Evolutionary conservation across 1,139 yeast genomes (phyloP), one percentile per base, ranked within the genome.

Genomic region (Schizosaccharomyces versatilis): DNA sequence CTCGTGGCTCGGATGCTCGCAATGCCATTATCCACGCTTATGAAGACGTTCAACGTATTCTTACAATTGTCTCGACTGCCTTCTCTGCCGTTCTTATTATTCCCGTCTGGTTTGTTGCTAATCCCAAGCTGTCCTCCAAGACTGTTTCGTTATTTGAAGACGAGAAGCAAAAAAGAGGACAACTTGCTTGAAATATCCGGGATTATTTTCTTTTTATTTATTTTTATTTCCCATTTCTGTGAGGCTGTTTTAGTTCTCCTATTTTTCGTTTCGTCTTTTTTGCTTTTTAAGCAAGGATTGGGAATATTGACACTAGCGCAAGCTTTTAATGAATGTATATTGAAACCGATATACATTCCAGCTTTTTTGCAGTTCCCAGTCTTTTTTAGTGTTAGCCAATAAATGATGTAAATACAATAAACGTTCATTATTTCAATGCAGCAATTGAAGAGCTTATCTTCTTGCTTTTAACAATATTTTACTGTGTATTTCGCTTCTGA

Each of bases 21-120:
- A 47, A 54, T 24, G 59, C 56, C 36, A 56, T 61, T 39, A 53
- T 55, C 12, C 48, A 38, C 14, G 60, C 63, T 12, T 61, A 61
- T 55, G 40, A 52, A 17, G 56, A 59, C 40, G 61, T 61, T 17
- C 88, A 81, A 67, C 71, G 71, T 62, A 66, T 69, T 78, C 39
- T 44, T 32, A 44, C 49, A 9, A 44, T 32, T 44, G 49, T 44
- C 24, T 32, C 49, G 8, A 44, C 49, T 19, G 49, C 38, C n/a
- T 44, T 44, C 32, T 32, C 49, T 44, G 49, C 38, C 15, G 36
- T 36, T 36, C 9, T 44, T 3, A 10, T 44, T 10, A 24, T 44
- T 9, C 49, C 49, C 3, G 32, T 44, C 9, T 44, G 49, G 49
- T 44, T 44, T 14, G 36, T 44, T 32, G 49, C 49, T 9, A 44